Evolutionary conservation across 352 stramenopile species (phyloP).

Genomic region (Nothophytophthora sp.): DNA sequence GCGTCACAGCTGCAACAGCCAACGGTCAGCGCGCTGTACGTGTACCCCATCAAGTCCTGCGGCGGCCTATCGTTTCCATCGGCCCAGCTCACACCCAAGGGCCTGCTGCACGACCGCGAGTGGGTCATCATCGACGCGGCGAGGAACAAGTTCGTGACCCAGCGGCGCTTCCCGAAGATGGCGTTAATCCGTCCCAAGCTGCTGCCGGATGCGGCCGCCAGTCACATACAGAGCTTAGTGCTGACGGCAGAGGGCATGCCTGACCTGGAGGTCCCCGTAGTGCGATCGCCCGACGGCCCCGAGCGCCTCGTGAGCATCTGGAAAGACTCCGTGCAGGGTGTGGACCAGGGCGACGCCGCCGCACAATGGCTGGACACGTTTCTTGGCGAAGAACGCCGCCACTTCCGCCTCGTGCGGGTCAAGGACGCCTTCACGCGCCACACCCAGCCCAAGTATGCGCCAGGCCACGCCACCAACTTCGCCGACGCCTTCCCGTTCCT

Average conservation of each 20-base stretch:
- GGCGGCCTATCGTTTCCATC: slow-evolving; percentile 50
- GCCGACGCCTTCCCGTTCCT: slow-evolving; percentile 82
- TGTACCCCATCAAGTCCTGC: slow-evolving; percentile 90
- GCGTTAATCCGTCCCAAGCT: slow-evolving; percentile 61
- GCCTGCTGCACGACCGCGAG: slow-evolving; percentile 67
- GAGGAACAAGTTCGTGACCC: slow-evolving; percentile 64
- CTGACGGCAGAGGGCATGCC: slow-evolving; percentile 64
- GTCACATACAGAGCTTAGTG: slow-evolving; percentile 37
- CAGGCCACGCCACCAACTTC: slow-evolving; percentile 61
- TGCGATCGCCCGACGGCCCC: slow-evolving; percentile 26
- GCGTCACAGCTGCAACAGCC: slow-evolving; percentile 29
- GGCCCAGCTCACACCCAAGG: slow-evolving; percentile 50
- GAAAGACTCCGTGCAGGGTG: slow-evolving; percentile 46
- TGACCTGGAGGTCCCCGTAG: slow-evolving; percentile 57
- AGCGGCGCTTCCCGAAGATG: slow-evolving; percentile 68
- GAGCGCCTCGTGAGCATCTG: slow-evolving; percentile 58
- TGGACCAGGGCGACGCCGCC: slow-evolving; percentile 66
- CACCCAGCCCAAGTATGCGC: slow-evolving; percentile 63
- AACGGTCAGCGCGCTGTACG: slow-evolving; percentile 44
- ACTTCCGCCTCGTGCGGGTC: slow-evolving; percentile 58
- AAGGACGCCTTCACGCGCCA: slow-evolving; percentile 58
- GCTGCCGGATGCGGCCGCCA: slow-evolving; percentile 38
- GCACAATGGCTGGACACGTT: slow-evolving; percentile 67
- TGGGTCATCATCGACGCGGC: slow-evolving; percentile 79
- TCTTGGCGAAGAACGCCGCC: slow-evolving; percentile 35